phyloP scores from a whole-genome alignment of 306 rosid genomes.

The Notholithocarpus densiflorus region DNA sequence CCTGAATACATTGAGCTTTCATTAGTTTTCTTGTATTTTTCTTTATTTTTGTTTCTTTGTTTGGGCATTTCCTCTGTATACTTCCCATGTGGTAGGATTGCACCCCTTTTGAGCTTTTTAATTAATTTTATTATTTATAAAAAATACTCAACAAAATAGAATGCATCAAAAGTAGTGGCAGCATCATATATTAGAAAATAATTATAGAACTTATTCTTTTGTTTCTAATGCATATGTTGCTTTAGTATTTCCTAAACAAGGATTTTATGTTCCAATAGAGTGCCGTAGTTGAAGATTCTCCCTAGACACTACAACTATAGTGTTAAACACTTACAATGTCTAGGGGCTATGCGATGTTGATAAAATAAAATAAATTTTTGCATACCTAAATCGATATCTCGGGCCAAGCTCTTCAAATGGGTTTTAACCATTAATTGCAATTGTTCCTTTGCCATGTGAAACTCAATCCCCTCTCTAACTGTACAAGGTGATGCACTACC shows the following conservation, averaged over 20 bases:
- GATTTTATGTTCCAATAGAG: neutral
- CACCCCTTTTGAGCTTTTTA: no score
- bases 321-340: neutral
- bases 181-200: slow-evolving; percentile 4
- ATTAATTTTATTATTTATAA: no score
- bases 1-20: no score
- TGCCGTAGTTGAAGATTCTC: neutral
- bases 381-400: slow-evolving; percentile 53
- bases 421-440: slow-evolving; percentile 52
- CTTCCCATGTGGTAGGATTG: no score
- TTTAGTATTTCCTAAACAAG: neutral
- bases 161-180: neutral
- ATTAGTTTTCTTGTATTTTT: no score
- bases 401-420: slow-evolving; percentile 61
- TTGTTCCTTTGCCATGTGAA: slow-evolving; percentile 58
- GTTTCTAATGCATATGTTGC: neutral
- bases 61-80: no score
- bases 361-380: slow-evolving; percentile 12
- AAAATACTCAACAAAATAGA: neutral
- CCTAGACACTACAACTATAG: neutral
- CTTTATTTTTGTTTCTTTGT: no score
- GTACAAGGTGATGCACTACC: slow-evolving; percentile 21
- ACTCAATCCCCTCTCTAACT: slow-evolving; percentile 41
- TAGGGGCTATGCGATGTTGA: neutral
- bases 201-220: slow-evolving; percentile 12